Evolutionary conservation across 129 eudicot species (phyloP).

Genomic region (Flaveria brownii): DNA sequence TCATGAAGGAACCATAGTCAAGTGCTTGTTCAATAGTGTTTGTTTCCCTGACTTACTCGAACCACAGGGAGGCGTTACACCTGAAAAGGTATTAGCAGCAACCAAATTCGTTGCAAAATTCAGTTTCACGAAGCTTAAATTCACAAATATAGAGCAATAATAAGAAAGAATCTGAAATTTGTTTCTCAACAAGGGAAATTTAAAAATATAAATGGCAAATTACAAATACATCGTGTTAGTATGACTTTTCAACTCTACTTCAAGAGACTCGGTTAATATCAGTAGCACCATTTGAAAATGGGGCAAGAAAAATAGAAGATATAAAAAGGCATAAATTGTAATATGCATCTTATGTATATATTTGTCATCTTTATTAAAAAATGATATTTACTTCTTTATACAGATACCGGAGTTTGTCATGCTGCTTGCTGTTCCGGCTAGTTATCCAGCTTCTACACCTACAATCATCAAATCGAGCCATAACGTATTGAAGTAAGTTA

Average conservation of each 20-base stretch:
- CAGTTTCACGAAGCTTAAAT: neutral
- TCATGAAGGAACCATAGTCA: conserved; percentile 31
- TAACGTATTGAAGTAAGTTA: conserved; percentile 33
- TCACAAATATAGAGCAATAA: neutral
- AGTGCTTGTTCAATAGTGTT: conserved; percentile 35
- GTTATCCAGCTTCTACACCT: conserved; percentile 48
- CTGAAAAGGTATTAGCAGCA: conserved; percentile 19
- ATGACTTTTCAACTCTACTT: neutral
- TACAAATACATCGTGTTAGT: neutral
- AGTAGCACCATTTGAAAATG: neutral
- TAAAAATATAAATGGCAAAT: neutral
- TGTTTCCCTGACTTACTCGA: conserved; percentile 3
- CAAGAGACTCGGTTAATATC: neutral
- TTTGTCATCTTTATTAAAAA: no score
- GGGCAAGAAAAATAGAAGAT: no score
- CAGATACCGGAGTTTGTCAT: conserved; percentile 37
- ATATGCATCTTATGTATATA: no score
- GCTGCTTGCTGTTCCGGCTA: conserved; percentile 35
- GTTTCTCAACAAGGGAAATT: neutral
- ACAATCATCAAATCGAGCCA: conserved; percentile 6
- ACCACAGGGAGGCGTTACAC: conserved; percentile 4
- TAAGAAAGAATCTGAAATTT: neutral
- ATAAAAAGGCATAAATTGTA: no score
- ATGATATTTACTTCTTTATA: neutral
- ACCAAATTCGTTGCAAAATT: neutral